Evolutionary conservation across 1,139 yeast species (phyloP).

Genomic region (Yamadazyma kanchanaburiensis): DNA sequence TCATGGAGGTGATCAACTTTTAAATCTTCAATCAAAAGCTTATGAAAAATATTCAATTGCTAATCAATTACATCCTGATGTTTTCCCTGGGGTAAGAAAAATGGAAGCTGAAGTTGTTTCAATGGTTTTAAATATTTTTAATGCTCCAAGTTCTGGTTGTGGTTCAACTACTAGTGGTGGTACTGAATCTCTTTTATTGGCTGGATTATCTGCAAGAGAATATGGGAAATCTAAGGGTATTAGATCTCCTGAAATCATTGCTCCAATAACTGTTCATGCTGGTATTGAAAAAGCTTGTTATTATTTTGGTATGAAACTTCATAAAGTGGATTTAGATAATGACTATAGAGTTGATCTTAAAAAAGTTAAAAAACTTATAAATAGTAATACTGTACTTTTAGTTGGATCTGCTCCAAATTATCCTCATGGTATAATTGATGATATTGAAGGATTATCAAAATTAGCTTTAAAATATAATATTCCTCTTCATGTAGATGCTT

Average conservation of each 20-base stretch:
- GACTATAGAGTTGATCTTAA: constrained; percentile 60
- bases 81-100: constrained; percentile 92
- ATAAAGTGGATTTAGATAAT: constrained; percentile 76
- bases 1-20: constrained; percentile 82
- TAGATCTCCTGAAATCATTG: constrained; percentile 78
- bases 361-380: constrained; percentile 64
- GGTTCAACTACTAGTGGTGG: constrained; percentile 98
- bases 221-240: constrained; percentile 60
- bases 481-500: constrained; percentile 93
- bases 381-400: constrained; percentile 73
- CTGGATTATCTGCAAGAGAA: constrained; percentile 84
- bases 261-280: constrained; percentile 90
- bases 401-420: constrained; percentile 96
- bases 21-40: constrained; percentile 71
- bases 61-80: constrained; percentile 95
- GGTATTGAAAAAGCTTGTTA: constrained; percentile 93
- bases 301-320: constrained; percentile 83
- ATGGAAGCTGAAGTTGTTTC: constrained; percentile 96
- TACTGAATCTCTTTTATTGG: constrained; percentile 81
- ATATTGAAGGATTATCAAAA: constrained; percentile 67
- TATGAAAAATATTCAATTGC: constrained; percentile 78
- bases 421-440: constrained; percentile 95
- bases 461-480: constrained; percentile 62
- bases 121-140: constrained; percentile 78
- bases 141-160: constrained; percentile 71